Evolutionary conservation across 2,329 filamentous ascomycete genomes (phyloP).

Genomic region (Pseudocercospora eumusae): DNA sequence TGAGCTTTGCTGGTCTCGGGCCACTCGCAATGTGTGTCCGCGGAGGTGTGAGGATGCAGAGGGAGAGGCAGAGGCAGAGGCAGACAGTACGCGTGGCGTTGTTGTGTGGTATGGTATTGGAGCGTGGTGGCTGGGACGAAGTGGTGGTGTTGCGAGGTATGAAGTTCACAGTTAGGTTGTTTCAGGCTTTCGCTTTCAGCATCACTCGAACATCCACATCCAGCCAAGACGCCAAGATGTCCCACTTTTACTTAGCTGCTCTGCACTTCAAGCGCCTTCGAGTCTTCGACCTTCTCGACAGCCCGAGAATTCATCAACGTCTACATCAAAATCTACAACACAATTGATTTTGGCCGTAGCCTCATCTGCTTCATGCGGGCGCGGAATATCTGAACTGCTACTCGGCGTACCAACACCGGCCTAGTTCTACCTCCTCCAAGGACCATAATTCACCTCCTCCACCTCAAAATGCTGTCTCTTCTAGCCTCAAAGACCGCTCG

Average conservation of each 20-base stretch:
- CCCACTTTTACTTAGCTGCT: neutral
- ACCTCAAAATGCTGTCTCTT: too few species aligned
- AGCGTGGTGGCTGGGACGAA: neutral
- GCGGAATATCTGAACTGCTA: too few species aligned
- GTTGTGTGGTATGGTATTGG: neutral
- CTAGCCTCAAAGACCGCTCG: too few species aligned
- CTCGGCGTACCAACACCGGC: too few species aligned
- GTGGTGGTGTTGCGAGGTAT: constrained; percentile 7
- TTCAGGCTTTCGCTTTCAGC: neutral
- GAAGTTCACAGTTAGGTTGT: neutral
- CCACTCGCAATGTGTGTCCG: neutral
- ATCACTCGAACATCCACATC: neutral
- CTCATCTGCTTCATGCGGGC: too few species aligned
- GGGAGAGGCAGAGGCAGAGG: neutral
- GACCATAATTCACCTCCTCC: too few species aligned
- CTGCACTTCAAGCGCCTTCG: neutral
- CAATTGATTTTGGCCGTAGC: too few species aligned
- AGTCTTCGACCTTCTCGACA: neutral
- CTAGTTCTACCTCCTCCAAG: too few species aligned
- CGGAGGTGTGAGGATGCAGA: neutral
- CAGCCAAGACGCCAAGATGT: neutral
- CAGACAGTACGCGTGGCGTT: neutral
- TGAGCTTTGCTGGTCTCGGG: constrained; percentile 3
- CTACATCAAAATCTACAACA: too few species aligned
- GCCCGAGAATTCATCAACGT: neutral